Percentiles rank a stretch among this genome's conserved stretches.
phyloP scores from a whole-genome alignment of 257 asterid genomes.

The Solanum virginianum region DNA sequence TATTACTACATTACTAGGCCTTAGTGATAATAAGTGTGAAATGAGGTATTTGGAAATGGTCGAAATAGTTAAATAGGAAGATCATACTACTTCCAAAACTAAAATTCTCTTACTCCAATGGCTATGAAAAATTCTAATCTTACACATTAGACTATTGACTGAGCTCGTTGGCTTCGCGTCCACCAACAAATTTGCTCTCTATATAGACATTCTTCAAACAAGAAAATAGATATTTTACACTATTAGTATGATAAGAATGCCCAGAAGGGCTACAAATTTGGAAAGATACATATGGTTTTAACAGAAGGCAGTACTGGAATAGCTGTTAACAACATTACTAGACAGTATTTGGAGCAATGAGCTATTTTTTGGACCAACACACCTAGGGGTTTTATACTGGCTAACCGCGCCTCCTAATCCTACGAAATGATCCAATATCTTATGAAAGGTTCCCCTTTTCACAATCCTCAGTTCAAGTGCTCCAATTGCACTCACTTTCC shows the following conservation, averaged over 20 bases:
- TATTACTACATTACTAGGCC: background rate
- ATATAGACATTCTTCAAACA: background rate
- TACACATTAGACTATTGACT: background rate
- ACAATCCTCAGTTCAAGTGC: conserved; percentile 59
- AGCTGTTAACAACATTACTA: conserved; percentile 43
- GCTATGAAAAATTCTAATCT: too few relatives aligned
- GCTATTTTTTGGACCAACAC: conserved; percentile 52
- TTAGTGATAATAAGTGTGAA: background rate
- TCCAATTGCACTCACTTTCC: conserved; percentile 54
- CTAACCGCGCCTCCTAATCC: conserved; percentile 92
- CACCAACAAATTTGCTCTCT: background rate
- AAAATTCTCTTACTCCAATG: too few relatives aligned
- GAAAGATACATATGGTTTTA: background rate
- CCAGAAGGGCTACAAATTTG: background rate
- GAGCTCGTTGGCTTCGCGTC: background rate
- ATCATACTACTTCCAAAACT: too few relatives aligned
- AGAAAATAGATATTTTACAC: background rate
- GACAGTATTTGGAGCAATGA: conserved; percentile 51
- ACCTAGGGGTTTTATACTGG: conserved; percentile 93
- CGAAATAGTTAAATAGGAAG: background rate
- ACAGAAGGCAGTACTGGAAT: conserved; percentile 48
- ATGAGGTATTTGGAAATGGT: background rate
- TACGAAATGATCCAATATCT: conserved; percentile 78
- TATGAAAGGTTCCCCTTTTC: conserved; percentile 66
- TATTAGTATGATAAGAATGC: background rate